Conservation (phyloP, 495 filamentous ascomycete genomes). For the Xylaria longipes region DNA sequence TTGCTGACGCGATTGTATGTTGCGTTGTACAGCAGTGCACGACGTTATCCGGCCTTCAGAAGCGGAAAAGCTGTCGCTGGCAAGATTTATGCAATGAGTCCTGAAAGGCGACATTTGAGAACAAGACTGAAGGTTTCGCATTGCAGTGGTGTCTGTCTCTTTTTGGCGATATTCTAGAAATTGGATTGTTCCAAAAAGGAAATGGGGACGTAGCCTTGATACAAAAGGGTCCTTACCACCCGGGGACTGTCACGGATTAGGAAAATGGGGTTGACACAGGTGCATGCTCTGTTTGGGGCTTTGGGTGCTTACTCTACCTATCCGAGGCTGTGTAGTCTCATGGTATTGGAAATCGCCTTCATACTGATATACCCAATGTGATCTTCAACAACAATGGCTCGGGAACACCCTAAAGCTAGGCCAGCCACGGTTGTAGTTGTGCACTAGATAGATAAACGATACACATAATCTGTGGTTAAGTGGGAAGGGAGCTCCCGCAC, state of each 20-base stretch:
- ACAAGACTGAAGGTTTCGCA: background rate
- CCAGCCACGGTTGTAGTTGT: background rate
- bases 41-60: background rate
- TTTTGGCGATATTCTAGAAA: conserved; percentile 21
- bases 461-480: background rate
- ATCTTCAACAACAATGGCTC: background rate
- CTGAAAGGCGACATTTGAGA: background rate
- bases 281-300: background rate
- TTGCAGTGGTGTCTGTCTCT: background rate
- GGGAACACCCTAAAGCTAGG: background rate
- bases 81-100: background rate
- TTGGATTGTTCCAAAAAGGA: background rate
- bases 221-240: background rate
- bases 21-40: conserved; percentile 13
- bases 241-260: background rate
- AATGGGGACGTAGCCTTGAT: conserved; percentile 7
- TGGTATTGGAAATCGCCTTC: background rate
- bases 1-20: background rate
- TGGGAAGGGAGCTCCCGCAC: conserved; percentile 29
- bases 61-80: background rate
- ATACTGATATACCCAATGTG: background rate
- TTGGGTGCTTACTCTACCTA: background rate
- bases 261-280: background rate
- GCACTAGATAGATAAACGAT: background rate
- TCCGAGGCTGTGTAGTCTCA: background rate